Percentiles rank a stretch among this genome's conserved stretches.
phyloP scores from a whole-genome alignment of 768 basidiomycete species.

The Calocybe indica region DNA sequence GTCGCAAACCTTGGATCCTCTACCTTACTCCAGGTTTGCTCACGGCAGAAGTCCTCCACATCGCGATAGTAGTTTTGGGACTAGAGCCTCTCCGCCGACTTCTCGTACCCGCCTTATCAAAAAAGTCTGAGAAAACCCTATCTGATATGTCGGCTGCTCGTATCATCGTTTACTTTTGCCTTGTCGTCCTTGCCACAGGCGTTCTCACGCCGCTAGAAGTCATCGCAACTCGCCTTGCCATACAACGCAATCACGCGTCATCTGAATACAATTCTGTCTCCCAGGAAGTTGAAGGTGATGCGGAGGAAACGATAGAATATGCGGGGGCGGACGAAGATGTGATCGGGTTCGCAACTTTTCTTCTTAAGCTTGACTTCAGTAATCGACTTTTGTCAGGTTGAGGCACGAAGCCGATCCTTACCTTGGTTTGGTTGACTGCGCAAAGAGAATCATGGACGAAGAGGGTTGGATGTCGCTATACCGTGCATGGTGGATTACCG shows the following conservation, averaged over 20 bases:
- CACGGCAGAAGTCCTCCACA: constrained; percentile 47
- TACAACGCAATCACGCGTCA: constrained; percentile 80
- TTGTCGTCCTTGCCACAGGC: constrained; percentile 49
- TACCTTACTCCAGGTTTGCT: constrained; percentile 76
- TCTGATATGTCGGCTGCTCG: constrained; percentile 43
- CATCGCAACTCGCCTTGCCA: constrained; percentile 69
- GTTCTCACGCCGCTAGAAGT: constrained; percentile 77
- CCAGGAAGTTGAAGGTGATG: constrained; percentile 67
- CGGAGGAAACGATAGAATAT: constrained; percentile 55
- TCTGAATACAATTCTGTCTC: constrained; percentile 68
- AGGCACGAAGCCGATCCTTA: constrained; percentile 80
- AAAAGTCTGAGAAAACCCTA: constrained; percentile 21
- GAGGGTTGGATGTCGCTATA: constrained; percentile 73
- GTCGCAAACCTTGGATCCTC: constrained; percentile 70
- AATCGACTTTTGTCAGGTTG: constrained; percentile 34
- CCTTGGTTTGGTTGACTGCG: constrained; percentile 66
- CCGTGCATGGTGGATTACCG: constrained; percentile 83
- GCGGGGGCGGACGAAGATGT: constrained; percentile 75
- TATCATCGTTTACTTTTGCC: constrained; percentile 47
- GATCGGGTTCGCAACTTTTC: constrained; percentile 53
- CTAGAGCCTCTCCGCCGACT: constrained; percentile 41
- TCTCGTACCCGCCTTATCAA: constrained; percentile 34
- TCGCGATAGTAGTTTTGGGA: constrained; percentile 38
- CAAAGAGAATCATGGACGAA: constrained; percentile 69
- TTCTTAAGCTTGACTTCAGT: constrained; percentile 1